Evolutionary conservation across 176 grass and related monocot species (phyloP), one percentile per base, ranked within the genome.

Genomic region (Zoysia japonica): DNA sequence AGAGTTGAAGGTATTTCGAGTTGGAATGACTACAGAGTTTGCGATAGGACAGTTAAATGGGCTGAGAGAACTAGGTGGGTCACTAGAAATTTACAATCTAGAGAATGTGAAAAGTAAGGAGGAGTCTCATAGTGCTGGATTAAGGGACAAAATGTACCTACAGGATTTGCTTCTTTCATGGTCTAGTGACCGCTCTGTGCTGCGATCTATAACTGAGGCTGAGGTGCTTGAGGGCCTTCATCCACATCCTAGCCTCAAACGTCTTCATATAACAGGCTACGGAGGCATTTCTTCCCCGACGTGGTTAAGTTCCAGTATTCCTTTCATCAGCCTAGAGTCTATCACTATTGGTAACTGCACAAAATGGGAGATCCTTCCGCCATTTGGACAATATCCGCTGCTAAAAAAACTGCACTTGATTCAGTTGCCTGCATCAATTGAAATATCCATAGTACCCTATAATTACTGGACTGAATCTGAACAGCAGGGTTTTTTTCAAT

Each of bases 341-440:
- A 68, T 68, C 66, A 47, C 17, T 47, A 42, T 68, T 68, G 17
- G n/a, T 9, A 47, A 68, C 44, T 68, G 66, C 66, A 20, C 66
- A 47, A 68, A 68, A 68, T 68, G 43, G 66, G 66, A 68, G 17
- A 68, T 68, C 66, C 66, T 68, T 68, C 66, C 66, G 0, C 17
- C 42, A 47, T 43, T 68, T 68, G 66, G 66, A 47, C 66, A 68
- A 46, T 68, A 46, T 68, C 65, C 66, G 47, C 17, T 68, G 3
- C 66, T 68, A 9, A 68, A 44, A 47, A 68, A n/a, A 19, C 42
- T 68, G 66, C 44, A 68, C 47, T 45, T 68, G 17, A 68, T 68
- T 68, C 66, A 68, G 66, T 68, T 68, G 66, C 66, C 66, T 47
- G 66, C 66, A 68, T 68, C 66, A 68, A 68, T 16, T 3, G 43